A percentile compares a stretch with the other conserved stretches of the same genome.
Conservation (phyloP, 768 basidiomycete genomes). For the Artomyces pyxidatus region DNA sequence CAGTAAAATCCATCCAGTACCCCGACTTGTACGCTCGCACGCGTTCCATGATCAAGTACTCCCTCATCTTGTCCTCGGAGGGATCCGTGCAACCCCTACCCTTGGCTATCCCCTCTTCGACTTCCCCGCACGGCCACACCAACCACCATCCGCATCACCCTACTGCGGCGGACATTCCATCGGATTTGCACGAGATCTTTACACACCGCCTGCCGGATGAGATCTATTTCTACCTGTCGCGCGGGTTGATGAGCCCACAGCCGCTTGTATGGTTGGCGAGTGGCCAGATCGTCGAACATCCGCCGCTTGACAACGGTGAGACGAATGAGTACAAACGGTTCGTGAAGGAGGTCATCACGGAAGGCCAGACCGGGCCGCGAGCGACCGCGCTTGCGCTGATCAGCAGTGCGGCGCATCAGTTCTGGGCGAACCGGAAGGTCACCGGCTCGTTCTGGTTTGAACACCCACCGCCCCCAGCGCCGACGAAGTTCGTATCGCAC, state of each 20-base stretch:
- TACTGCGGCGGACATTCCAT: constrained; percentile 82
- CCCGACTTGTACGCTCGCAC: constrained; percentile 82
- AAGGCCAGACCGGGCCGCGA: constrained; percentile 88
- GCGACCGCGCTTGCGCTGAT: constrained; percentile 87
- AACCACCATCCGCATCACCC: constrained; percentile 59
- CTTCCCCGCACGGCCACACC: constrained; percentile 38
- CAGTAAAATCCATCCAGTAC: constrained; percentile 75
- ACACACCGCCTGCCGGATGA: constrained; percentile 92
- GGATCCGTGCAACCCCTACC: constrained; percentile 75
- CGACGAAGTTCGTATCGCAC: constrained; percentile 58
- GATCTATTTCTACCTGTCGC: constrained; percentile 92
- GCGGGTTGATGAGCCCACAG: constrained; percentile 83
- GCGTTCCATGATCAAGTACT: constrained; percentile 86
- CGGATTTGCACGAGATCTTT: constrained; percentile 91
- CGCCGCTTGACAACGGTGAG: constrained; percentile 92
- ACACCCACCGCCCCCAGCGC: constrained; percentile 31
- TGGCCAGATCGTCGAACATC: constrained; percentile 76
- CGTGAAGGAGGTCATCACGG: constrained; percentile 93
- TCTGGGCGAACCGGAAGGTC: constrained; percentile 77
- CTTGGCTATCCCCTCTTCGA: constrained; percentile 49
- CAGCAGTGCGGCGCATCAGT: constrained; percentile 67
- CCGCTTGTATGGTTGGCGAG: constrained; percentile 92
- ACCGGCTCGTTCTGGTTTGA: constrained; percentile 73
- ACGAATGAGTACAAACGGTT: constrained; percentile 92
- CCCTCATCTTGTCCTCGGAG: constrained; percentile 84